Base-by-base conservation (phyloP, 164 flowering plant species). In the Kalanchoe fedtschenkoi region DNA sequence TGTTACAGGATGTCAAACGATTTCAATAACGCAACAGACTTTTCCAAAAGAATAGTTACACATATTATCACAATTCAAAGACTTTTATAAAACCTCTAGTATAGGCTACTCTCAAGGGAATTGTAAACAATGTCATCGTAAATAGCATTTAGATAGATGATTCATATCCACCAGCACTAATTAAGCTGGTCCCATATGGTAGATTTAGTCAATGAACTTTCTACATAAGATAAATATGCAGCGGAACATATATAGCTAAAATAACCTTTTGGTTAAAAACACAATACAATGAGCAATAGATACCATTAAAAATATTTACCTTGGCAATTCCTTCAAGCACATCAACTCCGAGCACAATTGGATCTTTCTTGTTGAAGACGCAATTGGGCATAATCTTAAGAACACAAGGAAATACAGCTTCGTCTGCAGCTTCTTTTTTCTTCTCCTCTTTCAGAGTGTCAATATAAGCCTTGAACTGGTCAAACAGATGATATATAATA, bases 401-500 rank as follows among this genome's bases (percentile, higher is more conserved):
- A 38, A 88, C 88, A 77, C 99, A 93, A 8, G 99, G 99, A 68
- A 93, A 93, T n/a, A 90, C 95, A 29, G 92, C 99, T 65, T 88
- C 99, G 37, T 88, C 93, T 9, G 95, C 88, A 67, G 95, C 77
- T 74, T 93, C 97, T 71, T 72, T 88, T 80, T 85, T 90, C 80
- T 77, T 86, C 63, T 93, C 97, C 80, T 93, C 99, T 80, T 88
- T 93, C 30, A 93, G 76, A 71, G 78, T 84, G 65, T 90, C 88
- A 58, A 93, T 88, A 61, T 90, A 93, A 24, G 91, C 96, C 72
- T 87, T 93, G 68, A 90, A 93, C 72, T 93, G 96, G 74, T 93
- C 99, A 66, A 90, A 90, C 57, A 93, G 65, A 74, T 90, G 99
- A 76, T 93, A 93, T 34, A 93, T 90, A 62, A 93, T 93, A 71